phyloP scores from a whole-genome alignment of 768 basidiomycete genomes.

The Amanita polypyramis region DNA sequence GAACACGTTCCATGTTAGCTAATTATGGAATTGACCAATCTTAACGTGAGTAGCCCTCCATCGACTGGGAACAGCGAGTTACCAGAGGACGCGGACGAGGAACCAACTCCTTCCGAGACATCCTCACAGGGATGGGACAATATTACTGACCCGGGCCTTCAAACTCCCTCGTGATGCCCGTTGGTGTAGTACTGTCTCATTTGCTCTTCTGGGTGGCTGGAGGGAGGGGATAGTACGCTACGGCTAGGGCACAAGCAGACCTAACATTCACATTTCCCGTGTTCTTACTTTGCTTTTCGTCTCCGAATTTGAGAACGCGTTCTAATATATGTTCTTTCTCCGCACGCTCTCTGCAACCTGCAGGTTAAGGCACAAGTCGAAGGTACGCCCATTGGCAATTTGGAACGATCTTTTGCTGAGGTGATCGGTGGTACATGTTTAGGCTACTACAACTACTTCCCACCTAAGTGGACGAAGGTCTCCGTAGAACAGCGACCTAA shows the following conservation, averaged over 20 bases:
- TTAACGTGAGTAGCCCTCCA: slow-evolving; percentile 6
- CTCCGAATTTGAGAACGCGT: slow-evolving; percentile 22
- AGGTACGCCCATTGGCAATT: slow-evolving; percentile 47
- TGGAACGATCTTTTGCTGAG: slow-evolving; percentile 1
- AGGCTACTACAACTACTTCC: slow-evolving; percentile 77
- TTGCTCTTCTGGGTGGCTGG: slow-evolving; percentile 14
- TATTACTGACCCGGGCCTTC: slow-evolving; percentile 64
- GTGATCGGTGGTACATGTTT: slow-evolving; percentile 12
- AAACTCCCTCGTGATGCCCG: slow-evolving; percentile 29
- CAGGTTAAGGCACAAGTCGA: slow-evolving; percentile 60
- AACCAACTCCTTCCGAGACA: slow-evolving; percentile 69
- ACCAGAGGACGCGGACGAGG: slow-evolving; percentile 38
- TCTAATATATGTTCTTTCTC: slow-evolving; percentile 54
- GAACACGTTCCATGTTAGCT: slow-evolving; percentile 22
- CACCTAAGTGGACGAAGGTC: slow-evolving; percentile 63
- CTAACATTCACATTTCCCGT: slow-evolving; percentile 5
- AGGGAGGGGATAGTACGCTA: slow-evolving; percentile 10
- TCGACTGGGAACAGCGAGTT: slow-evolving; percentile 4
- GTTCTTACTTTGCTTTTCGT: slow-evolving; percentile 14
- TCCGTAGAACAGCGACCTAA: slow-evolving; percentile 33
- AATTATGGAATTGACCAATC: slow-evolving; percentile 57
- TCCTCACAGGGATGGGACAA: slow-evolving; percentile 90
- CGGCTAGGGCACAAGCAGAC: slow-evolving; percentile 14
- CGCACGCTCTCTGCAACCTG: slow-evolving; percentile 12
- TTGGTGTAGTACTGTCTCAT: slow-evolving; percentile 5